phyloP scores from a whole-genome alignment of 371 early-diverging fungal species.

The Mucor lusitanicus region DNA sequence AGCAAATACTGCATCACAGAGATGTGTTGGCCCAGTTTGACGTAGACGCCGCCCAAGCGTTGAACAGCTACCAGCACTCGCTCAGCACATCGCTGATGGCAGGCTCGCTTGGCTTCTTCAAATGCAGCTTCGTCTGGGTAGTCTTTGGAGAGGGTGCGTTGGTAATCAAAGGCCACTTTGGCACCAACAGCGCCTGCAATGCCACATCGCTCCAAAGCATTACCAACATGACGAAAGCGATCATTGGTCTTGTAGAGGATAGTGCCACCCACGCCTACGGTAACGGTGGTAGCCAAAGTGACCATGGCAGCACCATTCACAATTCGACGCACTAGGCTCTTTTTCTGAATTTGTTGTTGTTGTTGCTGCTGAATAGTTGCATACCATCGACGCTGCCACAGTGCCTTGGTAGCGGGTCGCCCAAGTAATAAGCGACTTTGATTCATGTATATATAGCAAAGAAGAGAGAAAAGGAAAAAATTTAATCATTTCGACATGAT shows the following conservation, averaged over 20 bases:
- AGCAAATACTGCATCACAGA: slow-evolving; percentile 86
- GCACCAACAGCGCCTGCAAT: slow-evolving; percentile 52
- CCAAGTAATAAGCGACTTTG: neutral
- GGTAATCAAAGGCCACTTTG: slow-evolving; percentile 64
- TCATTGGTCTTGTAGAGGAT: slow-evolving; percentile 49
- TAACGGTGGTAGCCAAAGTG: slow-evolving; percentile 21
- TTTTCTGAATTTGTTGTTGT: neutral
- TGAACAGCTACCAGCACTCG: slow-evolving; percentile 57
- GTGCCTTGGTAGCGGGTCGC: neutral
- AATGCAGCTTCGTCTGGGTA: slow-evolving; percentile 43
- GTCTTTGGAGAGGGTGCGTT: slow-evolving; percentile 51
- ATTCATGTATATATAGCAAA: neutral
- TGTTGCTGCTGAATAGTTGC: neutral
- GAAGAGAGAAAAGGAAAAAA: neutral
- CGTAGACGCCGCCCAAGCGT: slow-evolving; percentile 86
- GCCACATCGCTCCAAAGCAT: slow-evolving; percentile 47
- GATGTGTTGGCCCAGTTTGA: slow-evolving; percentile 92
- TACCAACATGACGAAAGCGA: slow-evolving; percentile 41
- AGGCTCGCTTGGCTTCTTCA: slow-evolving; percentile 35
- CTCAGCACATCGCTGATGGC: slow-evolving; percentile 59
- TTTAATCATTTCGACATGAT: neutral
- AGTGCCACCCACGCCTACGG: slow-evolving; percentile 34
- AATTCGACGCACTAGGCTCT: slow-evolving; percentile 2
- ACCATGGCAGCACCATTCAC: slow-evolving; percentile 18
- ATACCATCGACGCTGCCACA: neutral